A percentile compares a stretch with the other conserved stretches of the same genome.
phyloP scores from a whole-genome alignment of 129 eudicot genomes.

The Erigeron canadensis region DNA sequence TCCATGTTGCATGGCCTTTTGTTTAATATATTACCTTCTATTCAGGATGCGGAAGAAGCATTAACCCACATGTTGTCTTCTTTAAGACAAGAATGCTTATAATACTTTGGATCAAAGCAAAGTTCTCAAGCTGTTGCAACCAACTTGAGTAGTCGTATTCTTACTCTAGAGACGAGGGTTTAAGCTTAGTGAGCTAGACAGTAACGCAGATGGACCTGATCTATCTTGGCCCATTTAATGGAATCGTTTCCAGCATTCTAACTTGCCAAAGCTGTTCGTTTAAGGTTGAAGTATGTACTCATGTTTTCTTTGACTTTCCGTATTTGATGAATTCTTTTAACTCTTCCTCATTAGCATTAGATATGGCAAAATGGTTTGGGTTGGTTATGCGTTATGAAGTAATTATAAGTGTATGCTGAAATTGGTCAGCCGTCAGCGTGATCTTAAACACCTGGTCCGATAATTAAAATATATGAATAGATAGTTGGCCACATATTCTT shows the following conservation, averaged over 20 bases:
- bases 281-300: slow-evolving; percentile 90
- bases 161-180: slow-evolving; percentile 32
- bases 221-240: slow-evolving; percentile 88
- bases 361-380: no score
- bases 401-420: no score
- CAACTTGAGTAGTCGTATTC: slow-evolving; percentile 47
- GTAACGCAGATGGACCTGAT: slow-evolving; percentile 69
- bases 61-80: slow-evolving; percentile 77
- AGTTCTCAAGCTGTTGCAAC: slow-evolving; percentile 58
- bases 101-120: slow-evolving; percentile 39
- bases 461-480: no score
- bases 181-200: slow-evolving; percentile 47
- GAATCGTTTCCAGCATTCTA: slow-evolving; percentile 75
- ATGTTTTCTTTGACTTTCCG: slow-evolving; percentile 28
- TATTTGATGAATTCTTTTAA: background rate
- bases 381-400: no score
- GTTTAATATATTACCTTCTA: slow-evolving; percentile 8
- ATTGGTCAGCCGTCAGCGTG: no score
- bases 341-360: background rate
- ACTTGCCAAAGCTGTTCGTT: slow-evolving; percentile 81
- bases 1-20: background rate
- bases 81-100: slow-evolving; percentile 76
- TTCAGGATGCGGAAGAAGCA: slow-evolving; percentile 98
- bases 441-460: no score
- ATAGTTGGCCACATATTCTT: no score